These are phyloP conservation scores for Schizosaccharomyces pombe DNA, from an alignment of 805 yeast genomes.

Conservation along the genomic window ASM294v3 CU329670.1:1001501-1002000, in stretches of 20 bases:
- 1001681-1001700: not conserved
- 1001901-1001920: conserved; percentile 4
- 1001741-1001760: not conserved
- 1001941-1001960: not conserved
- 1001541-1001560: not conserved
- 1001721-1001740: not conserved
- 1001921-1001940: not conserved
- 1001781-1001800: not conserved
- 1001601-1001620: not conserved
- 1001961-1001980: not conserved
- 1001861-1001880: not conserved
- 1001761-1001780: not conserved
- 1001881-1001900: not conserved
- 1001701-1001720: not conserved
- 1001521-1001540: not conserved
- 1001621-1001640: not conserved
- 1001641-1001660: not conserved
- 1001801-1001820: not conserved
- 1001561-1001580: not conserved
- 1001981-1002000: not conserved
- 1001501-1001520: not conserved
- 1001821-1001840: not conserved
- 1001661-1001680: not conserved
- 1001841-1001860: not conserved
- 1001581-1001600: not conserved